These are phyloP conservation scores for Babesia ovata DNA, from an alignment of 169 alveolate species.

Conservation along the genomic window DNA sequence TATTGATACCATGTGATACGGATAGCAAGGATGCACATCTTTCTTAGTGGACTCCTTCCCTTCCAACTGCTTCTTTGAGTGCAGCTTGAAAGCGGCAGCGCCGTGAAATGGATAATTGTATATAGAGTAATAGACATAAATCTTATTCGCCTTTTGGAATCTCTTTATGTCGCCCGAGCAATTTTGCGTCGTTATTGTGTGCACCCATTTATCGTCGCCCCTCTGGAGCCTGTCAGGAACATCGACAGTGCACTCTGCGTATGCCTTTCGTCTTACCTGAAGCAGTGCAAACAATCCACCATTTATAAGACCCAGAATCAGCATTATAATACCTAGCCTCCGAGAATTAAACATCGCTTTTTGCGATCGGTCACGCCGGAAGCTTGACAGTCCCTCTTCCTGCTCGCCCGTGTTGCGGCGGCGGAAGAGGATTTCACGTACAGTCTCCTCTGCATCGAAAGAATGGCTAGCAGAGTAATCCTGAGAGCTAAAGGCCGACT, in stretches of 20 bases:
- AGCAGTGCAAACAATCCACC: conserved; percentile 3
- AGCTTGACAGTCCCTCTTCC: neutral
- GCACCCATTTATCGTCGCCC: neutral
- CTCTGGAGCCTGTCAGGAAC: neutral
- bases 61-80: conserved; percentile 33
- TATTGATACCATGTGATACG: conserved; percentile 8
- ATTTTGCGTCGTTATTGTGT: neutral
- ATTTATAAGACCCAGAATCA: conserved; percentile 14
- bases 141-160: conserved; percentile 13
- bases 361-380: conserved; percentile 12
- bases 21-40: conserved; percentile 16
- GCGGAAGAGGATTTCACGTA: conserved; percentile 14
- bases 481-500: neutral
- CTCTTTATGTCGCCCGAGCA: conserved; percentile 15
- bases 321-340: conserved; percentile 12
- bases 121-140: conserved; percentile 54
- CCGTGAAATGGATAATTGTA: conserved; percentile 59
- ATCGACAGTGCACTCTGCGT: conserved; percentile 19
- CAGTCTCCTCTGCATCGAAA: conserved; percentile 15
- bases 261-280: neutral
- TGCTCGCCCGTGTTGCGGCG: neutral
- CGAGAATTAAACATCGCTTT: conserved; percentile 4
- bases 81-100: conserved; percentile 37
- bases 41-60: conserved; percentile 23
- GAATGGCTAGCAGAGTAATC: neutral